Conservation (phyloP, 352 stramenopile species). For the Thalassiosira delicatula region DNA sequence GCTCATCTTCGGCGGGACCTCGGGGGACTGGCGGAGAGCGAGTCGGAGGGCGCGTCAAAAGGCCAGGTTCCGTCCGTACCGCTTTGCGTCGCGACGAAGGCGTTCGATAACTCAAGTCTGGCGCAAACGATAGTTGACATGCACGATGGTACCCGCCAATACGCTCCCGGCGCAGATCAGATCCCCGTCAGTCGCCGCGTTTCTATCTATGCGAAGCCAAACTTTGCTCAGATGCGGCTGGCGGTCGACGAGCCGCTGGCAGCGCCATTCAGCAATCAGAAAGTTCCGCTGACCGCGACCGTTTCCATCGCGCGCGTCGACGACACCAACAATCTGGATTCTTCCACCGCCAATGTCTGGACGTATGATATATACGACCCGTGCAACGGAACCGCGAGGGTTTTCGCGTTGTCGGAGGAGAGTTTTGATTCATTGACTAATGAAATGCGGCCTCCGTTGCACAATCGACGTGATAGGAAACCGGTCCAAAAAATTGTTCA, state of each 20-base stretch:
- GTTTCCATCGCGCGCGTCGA: slow-evolving; percentile 19
- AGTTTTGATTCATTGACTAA: slow-evolving; percentile 45
- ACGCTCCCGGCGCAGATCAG: neutral
- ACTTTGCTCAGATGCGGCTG: slow-evolving; percentile 4
- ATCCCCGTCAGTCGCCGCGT: slow-evolving; percentile 8
- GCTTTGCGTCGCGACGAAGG: slow-evolving; percentile 44
- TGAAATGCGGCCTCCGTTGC: slow-evolving; percentile 2
- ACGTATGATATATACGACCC: slow-evolving; percentile 58
- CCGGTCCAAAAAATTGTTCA: slow-evolving; percentile 51
- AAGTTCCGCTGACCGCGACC: slow-evolving; percentile 28
- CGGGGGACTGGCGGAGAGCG: neutral
- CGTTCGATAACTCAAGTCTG: slow-evolving; percentile 14
- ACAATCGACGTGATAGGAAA: neutral
- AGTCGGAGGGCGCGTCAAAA: neutral
- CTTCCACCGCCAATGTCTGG: slow-evolving; percentile 21
- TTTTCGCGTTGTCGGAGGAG: slow-evolving; percentile 28
- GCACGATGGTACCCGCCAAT: neutral
- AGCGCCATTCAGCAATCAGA: neutral
- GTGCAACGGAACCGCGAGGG: slow-evolving; percentile 33
- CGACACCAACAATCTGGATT: neutral
- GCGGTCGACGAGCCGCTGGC: slow-evolving; percentile 49
- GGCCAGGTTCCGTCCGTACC: slow-evolving; percentile 52
- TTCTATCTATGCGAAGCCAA: slow-evolving; percentile 42
- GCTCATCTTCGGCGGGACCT: slow-evolving; percentile 37
- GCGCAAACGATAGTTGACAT: neutral